Evolutionary conservation across 2,329 filamentous ascomycete genomes (phyloP), one percentile per base, ranked within the genome.

Genomic region (Fusarium kyushuense): DNA sequence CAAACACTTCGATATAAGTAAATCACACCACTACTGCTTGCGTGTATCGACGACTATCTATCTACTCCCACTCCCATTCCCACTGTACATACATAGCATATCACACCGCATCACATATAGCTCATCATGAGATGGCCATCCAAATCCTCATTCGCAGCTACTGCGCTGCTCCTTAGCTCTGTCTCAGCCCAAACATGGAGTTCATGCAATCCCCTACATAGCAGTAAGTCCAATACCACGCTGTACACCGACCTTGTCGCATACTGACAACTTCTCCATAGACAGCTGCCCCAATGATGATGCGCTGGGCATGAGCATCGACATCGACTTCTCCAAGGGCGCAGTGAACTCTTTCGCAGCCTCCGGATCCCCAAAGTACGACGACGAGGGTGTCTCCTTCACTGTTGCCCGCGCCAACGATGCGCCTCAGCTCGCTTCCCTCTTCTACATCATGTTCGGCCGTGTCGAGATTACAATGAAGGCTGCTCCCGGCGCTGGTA

Each of bases 381-480:
- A 85, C 76, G 83, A 84, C 27, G 87, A 94, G 76, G 96, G 96
- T 61, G 94, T 87, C 27, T 87, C 87, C 17, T 96, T 99, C 78
- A 94, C 92, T 27, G 90, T 99, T 53, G 80, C 88, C 53, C 83
- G 89, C 75, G 85, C 89, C 51, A 94, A 95, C 58, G 93, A 99
- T 76, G 88, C 93, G 5, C 96, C 96, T 0, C 91, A 95, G 78
- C 87, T 99, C 64, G 86, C 87, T 69, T 97, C 94, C 64, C 88
- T 96, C 74, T 98, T 97, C 87, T 98, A 97, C 84, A 97, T 99
- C 82, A 98, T 99, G 96, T 99, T 97, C 78, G 96, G 96, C 71
- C 92, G 90, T 67, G 92, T 97, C 76, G 92, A 97, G 70, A 88
- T 94, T 71, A 90, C 88, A 32, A 86, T 97, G 83, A 94, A 95